phyloP scores from a whole-genome alignment of 208 protist species.

The Crithidia sp. region DNA sequence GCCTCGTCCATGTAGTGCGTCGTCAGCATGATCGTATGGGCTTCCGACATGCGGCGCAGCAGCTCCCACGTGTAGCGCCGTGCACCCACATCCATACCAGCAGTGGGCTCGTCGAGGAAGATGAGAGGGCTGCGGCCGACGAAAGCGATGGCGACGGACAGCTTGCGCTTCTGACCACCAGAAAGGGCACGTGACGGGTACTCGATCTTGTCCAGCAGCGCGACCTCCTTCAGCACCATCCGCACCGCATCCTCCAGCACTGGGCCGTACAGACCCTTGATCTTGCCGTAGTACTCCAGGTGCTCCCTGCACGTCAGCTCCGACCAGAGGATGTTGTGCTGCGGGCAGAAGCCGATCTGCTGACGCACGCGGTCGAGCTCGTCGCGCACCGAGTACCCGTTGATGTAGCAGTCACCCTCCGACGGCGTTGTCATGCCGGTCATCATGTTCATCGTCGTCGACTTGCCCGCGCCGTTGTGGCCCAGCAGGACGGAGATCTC shows the following conservation, averaged over 20 bases:
- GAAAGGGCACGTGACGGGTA: constrained; percentile 49
- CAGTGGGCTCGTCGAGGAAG: constrained; percentile 92
- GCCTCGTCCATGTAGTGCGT: constrained; percentile 98
- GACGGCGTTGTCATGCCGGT: constrained; percentile 73
- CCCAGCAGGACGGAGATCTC: constrained; percentile 75
- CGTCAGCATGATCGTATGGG: constrained; percentile 73
- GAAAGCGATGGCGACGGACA: constrained; percentile 89
- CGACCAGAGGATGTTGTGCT: constrained; percentile 68
- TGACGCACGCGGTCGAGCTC: constrained; percentile 59
- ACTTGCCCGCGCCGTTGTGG: constrained; percentile 85
- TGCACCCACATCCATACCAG: constrained; percentile 85
- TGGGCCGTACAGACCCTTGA: constrained; percentile 79
- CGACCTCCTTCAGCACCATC: constrained; percentile 53
- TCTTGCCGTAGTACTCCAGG: constrained; percentile 84
- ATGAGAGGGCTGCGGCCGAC: constrained; percentile 80
- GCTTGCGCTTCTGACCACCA: constrained; percentile 90
- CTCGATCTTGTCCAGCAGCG: constrained; percentile 57
- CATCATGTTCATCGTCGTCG: constrained; percentile 86
- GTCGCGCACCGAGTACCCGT: constrained; percentile 59
- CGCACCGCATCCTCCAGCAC: constrained; percentile 38
- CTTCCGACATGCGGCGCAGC: constrained; percentile 44
- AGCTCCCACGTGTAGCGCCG: constrained; percentile 89
- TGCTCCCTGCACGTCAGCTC: constrained; percentile 92
- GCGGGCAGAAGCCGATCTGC: constrained; percentile 72
- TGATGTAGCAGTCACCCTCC: constrained; percentile 71